phyloP scores from a whole-genome alignment of 2,329 filamentous ascomycete species.

The Neurospora sp. region DNA sequence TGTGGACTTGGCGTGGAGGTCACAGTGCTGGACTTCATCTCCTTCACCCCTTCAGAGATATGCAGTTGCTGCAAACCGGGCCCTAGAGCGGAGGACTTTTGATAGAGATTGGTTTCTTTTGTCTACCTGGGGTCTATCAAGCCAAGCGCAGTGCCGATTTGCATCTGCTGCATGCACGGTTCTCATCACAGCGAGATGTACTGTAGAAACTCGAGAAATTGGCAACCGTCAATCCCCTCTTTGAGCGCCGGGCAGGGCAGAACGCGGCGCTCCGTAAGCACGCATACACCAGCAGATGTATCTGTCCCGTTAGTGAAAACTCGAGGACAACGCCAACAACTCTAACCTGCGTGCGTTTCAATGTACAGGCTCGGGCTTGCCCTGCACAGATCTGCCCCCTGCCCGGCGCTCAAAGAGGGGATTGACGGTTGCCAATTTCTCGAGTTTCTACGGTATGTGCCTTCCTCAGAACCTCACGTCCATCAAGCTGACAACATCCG shows the following conservation, averaged over 20 bases:
- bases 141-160: not conserved
- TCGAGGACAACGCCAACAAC: too few relatives aligned
- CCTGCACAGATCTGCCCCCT: too few relatives aligned
- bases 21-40: not conserved
- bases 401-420: too few relatives aligned
- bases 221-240: too few relatives aligned
- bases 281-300: too few relatives aligned
- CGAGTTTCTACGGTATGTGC: not conserved
- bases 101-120: not conserved
- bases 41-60: not conserved
- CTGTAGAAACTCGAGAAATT: too few relatives aligned
- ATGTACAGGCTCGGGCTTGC: too few relatives aligned
- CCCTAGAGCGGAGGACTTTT: not conserved
- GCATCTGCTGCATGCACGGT: not conserved
- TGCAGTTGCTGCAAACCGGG: not conserved
- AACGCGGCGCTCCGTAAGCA: too few relatives aligned
- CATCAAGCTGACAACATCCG: not conserved
- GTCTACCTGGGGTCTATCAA: not conserved
- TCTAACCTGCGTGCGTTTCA: too few relatives aligned
- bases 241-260: too few relatives aligned
- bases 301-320: too few relatives aligned
- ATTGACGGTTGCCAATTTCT: too few relatives aligned
- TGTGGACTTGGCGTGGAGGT: not conserved
- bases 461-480: not conserved
- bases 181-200: not conserved